Percentiles rank a stretch among this genome's conserved stretches.
Conservation (phyloP, 805 yeast genomes). For the Ogataea minuta region DNA sequence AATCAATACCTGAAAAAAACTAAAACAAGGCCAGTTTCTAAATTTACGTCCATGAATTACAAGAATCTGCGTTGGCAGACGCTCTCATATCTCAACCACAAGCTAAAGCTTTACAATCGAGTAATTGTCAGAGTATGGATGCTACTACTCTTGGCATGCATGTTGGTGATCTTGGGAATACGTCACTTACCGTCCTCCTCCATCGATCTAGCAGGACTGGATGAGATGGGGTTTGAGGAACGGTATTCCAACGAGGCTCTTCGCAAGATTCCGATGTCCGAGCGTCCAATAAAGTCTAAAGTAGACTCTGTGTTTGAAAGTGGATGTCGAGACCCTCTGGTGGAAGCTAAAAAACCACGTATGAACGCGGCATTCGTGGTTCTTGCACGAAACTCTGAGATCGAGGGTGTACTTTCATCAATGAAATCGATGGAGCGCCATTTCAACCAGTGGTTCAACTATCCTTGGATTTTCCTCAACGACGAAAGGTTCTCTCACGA, state of each 20-base stretch:
- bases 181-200: neutral
- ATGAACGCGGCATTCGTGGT: slow-evolving; percentile 86
- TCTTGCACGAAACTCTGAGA: slow-evolving; percentile 76
- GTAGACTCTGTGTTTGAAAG: slow-evolving; percentile 32
- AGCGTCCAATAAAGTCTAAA: slow-evolving; percentile 24
- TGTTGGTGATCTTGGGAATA: neutral
- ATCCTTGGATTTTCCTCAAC: slow-evolving; percentile 89
- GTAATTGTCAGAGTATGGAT: slow-evolving; percentile 20
- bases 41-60: neutral
- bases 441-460: slow-evolving; percentile 90
- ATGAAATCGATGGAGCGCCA: slow-evolving; percentile 78
- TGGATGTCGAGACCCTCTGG: slow-evolving; percentile 33
- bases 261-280: slow-evolving; percentile 26
- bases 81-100: slow-evolving; percentile 12
- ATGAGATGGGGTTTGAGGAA: slow-evolving; percentile 18
- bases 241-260: slow-evolving; percentile 16
- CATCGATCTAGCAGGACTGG: slow-evolving; percentile 9
- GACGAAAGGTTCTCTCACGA: slow-evolving; percentile 69
- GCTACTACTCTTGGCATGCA: slow-evolving; percentile 1
- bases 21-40: neutral
- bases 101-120: slow-evolving; percentile 15
- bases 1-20: neutral
- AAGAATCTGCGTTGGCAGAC: neutral
- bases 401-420: slow-evolving; percentile 71
- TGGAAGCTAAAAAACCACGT: slow-evolving; percentile 33